These are phyloP conservation scores for Amphicarpaea edgeworthii DNA, from an alignment of 306 rosid species.

Conservation along the genomic window DNA sequence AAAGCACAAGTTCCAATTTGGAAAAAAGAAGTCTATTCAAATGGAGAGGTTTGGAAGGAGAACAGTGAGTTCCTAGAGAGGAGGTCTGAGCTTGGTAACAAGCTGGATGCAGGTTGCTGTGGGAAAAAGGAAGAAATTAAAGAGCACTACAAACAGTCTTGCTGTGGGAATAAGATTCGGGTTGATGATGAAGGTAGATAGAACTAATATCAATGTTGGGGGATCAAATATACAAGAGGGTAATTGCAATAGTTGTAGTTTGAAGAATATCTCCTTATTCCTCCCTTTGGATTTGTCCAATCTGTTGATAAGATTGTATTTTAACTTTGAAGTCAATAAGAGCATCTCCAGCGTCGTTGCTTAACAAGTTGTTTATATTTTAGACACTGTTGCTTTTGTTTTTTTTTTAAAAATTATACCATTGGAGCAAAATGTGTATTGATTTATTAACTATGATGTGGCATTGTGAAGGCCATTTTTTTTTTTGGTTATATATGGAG, in stretches of 20 bases:
- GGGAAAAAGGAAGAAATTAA: conserved; percentile 42
- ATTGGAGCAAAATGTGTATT: no score
- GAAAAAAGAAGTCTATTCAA: conserved; percentile 90
- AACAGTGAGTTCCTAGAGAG: conserved; percentile 83
- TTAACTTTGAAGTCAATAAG: no score
- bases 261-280: conserved; percentile 2
- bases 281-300: not conserved
- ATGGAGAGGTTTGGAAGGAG: conserved; percentile 98
- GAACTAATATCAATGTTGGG: conserved; percentile 26
- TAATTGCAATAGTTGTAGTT: conserved; percentile 13
- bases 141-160: conserved; percentile 53
- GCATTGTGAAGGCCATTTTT: no score
- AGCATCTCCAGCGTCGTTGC: no score
- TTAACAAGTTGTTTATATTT: no score
- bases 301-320: conserved; percentile 7
- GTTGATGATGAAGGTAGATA: conserved; percentile 54
- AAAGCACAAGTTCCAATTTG: conserved; percentile 94
- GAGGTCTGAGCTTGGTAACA: conserved; percentile 63
- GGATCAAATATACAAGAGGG: conserved; percentile 13
- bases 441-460: no score
- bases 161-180: conserved; percentile 70
- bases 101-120: conserved; percentile 42
- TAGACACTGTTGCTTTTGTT: no score
- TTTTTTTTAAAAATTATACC: no score
- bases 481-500: no score